Evolutionary conservation across 179 eudicot species (phyloP), one percentile per base, ranked within the genome.

Genomic region (Actinidia arguta): DNA sequence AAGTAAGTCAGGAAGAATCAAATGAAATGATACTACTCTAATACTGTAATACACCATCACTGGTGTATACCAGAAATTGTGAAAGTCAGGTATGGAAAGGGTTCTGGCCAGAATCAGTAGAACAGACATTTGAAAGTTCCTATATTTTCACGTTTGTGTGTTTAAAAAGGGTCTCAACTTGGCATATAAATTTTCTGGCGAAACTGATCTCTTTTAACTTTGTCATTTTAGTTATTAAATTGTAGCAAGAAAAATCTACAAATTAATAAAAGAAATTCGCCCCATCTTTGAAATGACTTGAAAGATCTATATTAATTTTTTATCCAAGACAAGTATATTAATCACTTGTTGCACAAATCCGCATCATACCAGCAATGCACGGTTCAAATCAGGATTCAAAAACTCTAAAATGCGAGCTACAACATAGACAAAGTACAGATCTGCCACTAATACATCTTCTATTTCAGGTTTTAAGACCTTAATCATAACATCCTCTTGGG

Each of bases 391-490:
- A 85, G 99, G 99, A 82, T 88, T 96, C 84, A 95, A 77, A 83
- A 96, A 95, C 86, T 96, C 98, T 87, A 96, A 85, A 71, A 96
- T 89, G 73, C 99, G 98, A 76, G 98, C 94, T 80, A 91, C 98
- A 85, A 96, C 66, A 74, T 96, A 96, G 69, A 96, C 91, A 86
- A 96, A 96, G 88, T 96, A 95, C 87, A 96, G 91, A 89, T 96
- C 99, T 59, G 98, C 98, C 76, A 95, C 98, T 68, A 96, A 77
- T 83, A 90, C 88, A 87, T 96, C 99, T 89, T 96, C 93, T 76
- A 96, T 95, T 85, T 98, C 99, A 31, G 36, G 36, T 31, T 31
- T 31, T 31, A 31, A 31, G 36, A 31, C 36, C 98, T n/a, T n/a
- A n/a, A n/a, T n/a, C n/a, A n/a, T n/a, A n/a, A n/a, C 98, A 84